Base-by-base conservation (phyloP, 2,329 filamentous ascomycete species). In the Ramularia collo-cygni region DNA sequence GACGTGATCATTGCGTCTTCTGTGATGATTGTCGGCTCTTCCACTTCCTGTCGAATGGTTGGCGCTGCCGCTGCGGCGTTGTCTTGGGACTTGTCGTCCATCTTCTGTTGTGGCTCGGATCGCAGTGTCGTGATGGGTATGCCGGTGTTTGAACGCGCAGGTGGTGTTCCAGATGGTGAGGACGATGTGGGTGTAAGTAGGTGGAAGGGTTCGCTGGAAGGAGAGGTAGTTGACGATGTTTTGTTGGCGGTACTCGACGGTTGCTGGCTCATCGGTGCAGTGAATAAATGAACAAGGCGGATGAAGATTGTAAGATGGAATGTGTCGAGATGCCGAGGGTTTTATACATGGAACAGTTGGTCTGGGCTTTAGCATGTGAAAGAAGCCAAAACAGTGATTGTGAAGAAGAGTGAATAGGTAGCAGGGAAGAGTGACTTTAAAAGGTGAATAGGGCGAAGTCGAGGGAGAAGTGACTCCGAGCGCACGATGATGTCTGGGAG, bases 221-320 rank as follows among this genome's bases (percentile, higher is more conserved):
- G 38, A 30, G 43, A 39, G 19, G 49, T 39, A 10, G 42, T 41
- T 18, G 28, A 43, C 17, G 44, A 44, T 38, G 42, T 42, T 35
- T 26, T 26, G 27, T 37, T 41, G 44, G 45, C 48, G 40, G 49
- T 51, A 47, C 48, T 42, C 43, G 45, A 46, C 37, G 37, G 40
- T 43, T 44, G 46, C 45, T 44, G 46, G 52, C 50, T 54, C 50
- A 54, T 54, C 37, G 42, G 43, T 44, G 47, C 50, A 93, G 87
- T 93, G n/a, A 24, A 24, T 24, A 24, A 6, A 6, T 24, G 6
- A 6, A 24, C 21, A 24, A 24, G 21, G 21, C 21, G 21, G 10
- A 6, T 6, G 21, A 6, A 6, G 21, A 10, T 24, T 24, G 21
- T 6, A 24, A 6, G 21, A 6, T 24, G 21, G 21, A 24, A 24